phyloP scores from a whole-genome alignment of 352 stramenopile species.

The Phytophthora aleatoria region DNA sequence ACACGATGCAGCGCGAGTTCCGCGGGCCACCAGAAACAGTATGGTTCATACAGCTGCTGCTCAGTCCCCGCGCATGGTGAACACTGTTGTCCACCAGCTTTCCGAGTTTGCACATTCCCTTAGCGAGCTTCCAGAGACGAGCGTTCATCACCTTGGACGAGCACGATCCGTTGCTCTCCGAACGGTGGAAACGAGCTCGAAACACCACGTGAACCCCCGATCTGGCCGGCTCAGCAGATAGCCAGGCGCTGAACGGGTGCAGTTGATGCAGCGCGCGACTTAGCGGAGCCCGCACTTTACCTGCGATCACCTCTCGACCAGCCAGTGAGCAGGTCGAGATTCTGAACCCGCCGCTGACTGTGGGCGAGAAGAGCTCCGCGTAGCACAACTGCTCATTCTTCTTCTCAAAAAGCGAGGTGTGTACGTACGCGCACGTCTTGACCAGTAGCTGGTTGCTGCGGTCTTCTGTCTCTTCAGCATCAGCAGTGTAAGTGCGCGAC shows the following conservation, averaged over 20 bases:
- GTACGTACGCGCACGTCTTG: slow-evolving; percentile 40
- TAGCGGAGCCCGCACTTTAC: slow-evolving; percentile 22
- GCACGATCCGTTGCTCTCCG: slow-evolving; percentile 22
- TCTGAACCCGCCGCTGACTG: slow-evolving; percentile 31
- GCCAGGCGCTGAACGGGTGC: slow-evolving; percentile 26
- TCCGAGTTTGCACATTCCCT: slow-evolving; percentile 33
- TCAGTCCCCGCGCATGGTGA: slow-evolving; percentile 3
- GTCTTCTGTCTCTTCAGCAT: not conserved
- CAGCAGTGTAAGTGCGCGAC: slow-evolving; percentile 1
- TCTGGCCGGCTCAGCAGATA: slow-evolving; percentile 31
- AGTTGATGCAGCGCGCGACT: slow-evolving; percentile 30
- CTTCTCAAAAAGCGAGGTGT: slow-evolving; percentile 31
- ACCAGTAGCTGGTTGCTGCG: slow-evolving; percentile 32
- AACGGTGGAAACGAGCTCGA: slow-evolving; percentile 29
- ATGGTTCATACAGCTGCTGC: slow-evolving; percentile 2
- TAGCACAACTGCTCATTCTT: slow-evolving; percentile 47
- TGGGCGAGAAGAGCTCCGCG: slow-evolving; percentile 38
- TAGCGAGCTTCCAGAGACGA: slow-evolving; percentile 29
- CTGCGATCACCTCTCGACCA: slow-evolving; percentile 23
- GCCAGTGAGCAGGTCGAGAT: slow-evolving; percentile 35
- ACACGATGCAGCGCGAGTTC: slow-evolving; percentile 46
- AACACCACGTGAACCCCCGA: slow-evolving; percentile 31
- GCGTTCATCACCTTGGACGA: slow-evolving; percentile 33
- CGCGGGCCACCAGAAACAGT: not conserved
- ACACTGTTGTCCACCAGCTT: slow-evolving; percentile 15